Evolutionary conservation across 495 filamentous ascomycete species (phyloP), one percentile per base, ranked within the genome.

Genomic region (Penicillium waksmanii): DNA sequence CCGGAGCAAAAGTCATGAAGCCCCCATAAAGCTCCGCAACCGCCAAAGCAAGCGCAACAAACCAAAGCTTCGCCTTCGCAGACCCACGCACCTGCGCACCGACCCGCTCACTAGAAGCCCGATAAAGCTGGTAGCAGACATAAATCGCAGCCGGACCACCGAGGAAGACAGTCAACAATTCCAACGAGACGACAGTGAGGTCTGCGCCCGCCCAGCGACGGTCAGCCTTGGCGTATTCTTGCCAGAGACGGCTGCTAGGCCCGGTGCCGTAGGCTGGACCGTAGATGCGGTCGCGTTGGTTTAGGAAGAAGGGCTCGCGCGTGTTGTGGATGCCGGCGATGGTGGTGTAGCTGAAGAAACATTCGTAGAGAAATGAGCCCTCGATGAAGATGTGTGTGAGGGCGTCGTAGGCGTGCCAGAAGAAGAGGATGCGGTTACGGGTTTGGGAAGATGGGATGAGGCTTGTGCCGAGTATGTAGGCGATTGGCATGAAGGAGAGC

Each of bases 1-100:
- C 94, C 13, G 94, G 94, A 63, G 85, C 88, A 75, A 98, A 98
- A 0, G 94, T 98, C 90, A 98, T 97, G 70, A 89, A 97, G 80
- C 90, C 92, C 38, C 94, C 94, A 75, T 98, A 98, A 12, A 98
- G 70, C 79, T 98, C 94, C n/a, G 85, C 92, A 7, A 90, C 94
- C n/a, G 93, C 93, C 51, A 97, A 72, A 23, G 92, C 81, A 27
- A 84, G 81, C 71, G 92, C 87, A 66, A 85, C 79, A 60, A 94
- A 83, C 80, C 85, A 88, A 51, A 85, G 74, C 53, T 81, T 79
- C n/a, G 78, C 81, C 66, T 86, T 83, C 63, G 78, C 82, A 0
- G 48, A 21, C 5, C 70, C 76, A 27, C 64, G 60, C 23, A 33
- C 48, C 19, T 27, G 21, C 3, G 64, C 57, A 21, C 50, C 58